Evolutionary conservation across 1,139 yeast genomes (phyloP), one percentile per base, ranked within the genome.

Genomic region (Scheffersomyces lignicola): DNA sequence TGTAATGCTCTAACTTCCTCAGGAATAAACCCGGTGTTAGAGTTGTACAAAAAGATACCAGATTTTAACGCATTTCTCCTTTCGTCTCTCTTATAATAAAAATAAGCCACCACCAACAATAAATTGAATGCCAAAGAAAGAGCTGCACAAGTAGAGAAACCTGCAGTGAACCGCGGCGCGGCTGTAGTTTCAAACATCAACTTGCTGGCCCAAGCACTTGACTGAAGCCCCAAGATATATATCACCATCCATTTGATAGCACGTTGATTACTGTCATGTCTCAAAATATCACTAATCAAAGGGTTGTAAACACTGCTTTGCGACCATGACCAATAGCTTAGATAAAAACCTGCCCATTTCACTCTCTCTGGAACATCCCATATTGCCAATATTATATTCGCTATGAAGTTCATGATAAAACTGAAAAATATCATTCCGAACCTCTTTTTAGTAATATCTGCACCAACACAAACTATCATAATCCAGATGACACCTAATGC

Each of bases 41-140:
- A 58, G 57, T 26, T 26, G 18, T 26, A 26, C 10, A 26, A 5
- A 10, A n/a, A 26, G 31, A 73, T 69, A 20, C 78, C 79, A 40
- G 75, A 70, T 13, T 58, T 60, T 24, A 56, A 50, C 9, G 82
- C 79, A 31, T 59, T 46, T 33, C 48, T 50, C 36, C 68, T 62
- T 45, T 78, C 83, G 38, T 77, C 78, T 34, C 67, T 62, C 53
- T 77, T 78, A 58, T 76, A 78, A 36, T 73, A 61, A 43, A 60
- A 62, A 40, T 75, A 62, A 10, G 69, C 75, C 5, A 72, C 56
- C 3, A 38, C 29, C 16, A 41, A 11, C 3, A 29, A 27, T 7
- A 47, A 12, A 24, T 27, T 34, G 31, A 49, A 52, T 1, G 42
- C 50, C 30, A 55, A 39, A 39, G 56, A n/a, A 5, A 26, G 55